phyloP scores from a whole-genome alignment of 2,329 filamentous ascomycete species.

The Fusarium udum region DNA sequence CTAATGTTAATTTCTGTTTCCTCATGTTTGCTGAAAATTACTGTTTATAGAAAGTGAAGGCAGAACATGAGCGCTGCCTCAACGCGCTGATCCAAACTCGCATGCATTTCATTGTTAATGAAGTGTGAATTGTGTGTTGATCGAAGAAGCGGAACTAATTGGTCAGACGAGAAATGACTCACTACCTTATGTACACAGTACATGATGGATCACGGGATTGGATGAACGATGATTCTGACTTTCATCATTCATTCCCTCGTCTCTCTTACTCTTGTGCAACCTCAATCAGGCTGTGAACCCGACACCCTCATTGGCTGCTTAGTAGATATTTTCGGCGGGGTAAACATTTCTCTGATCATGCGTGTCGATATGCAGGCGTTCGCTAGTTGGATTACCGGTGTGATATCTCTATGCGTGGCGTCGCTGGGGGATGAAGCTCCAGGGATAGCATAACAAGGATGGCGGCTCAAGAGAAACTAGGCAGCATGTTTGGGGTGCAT shows the following conservation, averaged over 20 bases:
- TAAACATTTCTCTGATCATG: background rate
- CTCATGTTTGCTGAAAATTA: background rate
- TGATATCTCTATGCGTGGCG: background rate
- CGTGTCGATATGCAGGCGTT: background rate
- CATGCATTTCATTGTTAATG: background rate
- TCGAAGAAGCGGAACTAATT: accelerated
- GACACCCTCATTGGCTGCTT: background rate
- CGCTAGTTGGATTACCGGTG: background rate
- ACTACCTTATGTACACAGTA: background rate
- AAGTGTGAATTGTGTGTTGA: background rate
- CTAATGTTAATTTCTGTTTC: accelerated
- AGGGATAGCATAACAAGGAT: too few species aligned
- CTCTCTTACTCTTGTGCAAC: background rate
- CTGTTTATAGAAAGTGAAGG: accelerated
- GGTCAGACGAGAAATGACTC: too few species aligned
- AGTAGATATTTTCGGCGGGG: accelerated
- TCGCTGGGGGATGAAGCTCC: accelerated
- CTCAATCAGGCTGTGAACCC: background rate
- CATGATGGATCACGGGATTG: background rate
- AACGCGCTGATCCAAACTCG: background rate
- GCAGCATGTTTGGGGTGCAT: background rate
- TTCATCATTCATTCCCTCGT: background rate
- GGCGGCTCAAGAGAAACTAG: background rate
- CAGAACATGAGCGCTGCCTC: background rate
- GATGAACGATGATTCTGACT: background rate